Conservation (phyloP, 768 basidiomycete genomes). For the Harrya chromipes region DNA sequence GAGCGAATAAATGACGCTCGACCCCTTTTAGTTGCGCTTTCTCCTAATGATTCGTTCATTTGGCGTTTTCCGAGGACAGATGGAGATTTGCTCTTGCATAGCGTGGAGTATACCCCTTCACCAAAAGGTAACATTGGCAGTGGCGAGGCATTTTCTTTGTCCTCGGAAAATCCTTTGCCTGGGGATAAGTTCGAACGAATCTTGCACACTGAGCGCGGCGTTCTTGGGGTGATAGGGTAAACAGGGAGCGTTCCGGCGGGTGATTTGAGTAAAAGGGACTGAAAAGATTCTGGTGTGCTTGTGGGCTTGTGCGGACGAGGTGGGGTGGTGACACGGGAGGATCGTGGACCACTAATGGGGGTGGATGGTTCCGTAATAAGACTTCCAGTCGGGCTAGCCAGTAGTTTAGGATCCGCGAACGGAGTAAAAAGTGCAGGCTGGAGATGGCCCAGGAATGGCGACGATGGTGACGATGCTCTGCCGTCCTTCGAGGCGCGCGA, state of each 20-base stretch:
- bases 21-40: slow-evolving; percentile 24
- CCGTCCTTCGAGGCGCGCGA: neutral
- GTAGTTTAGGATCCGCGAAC: neutral
- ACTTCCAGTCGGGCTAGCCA: slow-evolving; percentile 1
- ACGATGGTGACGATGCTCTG: slow-evolving; percentile 15
- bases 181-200: slow-evolving; percentile 27
- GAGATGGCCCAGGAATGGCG: slow-evolving; percentile 26
- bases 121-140: slow-evolving; percentile 35
- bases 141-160: slow-evolving; percentile 66
- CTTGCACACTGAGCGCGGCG: slow-evolving; percentile 30
- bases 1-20: slow-evolving; percentile 31
- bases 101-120: slow-evolving; percentile 44
- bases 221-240: slow-evolving; percentile 27
- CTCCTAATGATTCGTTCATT: slow-evolving; percentile 33
- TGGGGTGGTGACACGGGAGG: slow-evolving; percentile 29
- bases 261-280: slow-evolving; percentile 28
- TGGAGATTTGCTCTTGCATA: slow-evolving; percentile 21
- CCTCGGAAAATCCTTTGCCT: slow-evolving; percentile 36
- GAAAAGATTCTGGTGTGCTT: slow-evolving; percentile 31
- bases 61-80: slow-evolving; percentile 46
- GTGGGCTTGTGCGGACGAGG: slow-evolving; percentile 36
- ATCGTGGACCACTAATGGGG: slow-evolving; percentile 20
- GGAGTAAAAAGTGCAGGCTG: slow-evolving; percentile 28
- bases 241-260: slow-evolving; percentile 28
- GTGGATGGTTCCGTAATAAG: slow-evolving; percentile 25